Evolutionary conservation across 2,329 filamentous ascomycete species (phyloP).

Genomic region (Mollisiaceae sp.): DNA sequence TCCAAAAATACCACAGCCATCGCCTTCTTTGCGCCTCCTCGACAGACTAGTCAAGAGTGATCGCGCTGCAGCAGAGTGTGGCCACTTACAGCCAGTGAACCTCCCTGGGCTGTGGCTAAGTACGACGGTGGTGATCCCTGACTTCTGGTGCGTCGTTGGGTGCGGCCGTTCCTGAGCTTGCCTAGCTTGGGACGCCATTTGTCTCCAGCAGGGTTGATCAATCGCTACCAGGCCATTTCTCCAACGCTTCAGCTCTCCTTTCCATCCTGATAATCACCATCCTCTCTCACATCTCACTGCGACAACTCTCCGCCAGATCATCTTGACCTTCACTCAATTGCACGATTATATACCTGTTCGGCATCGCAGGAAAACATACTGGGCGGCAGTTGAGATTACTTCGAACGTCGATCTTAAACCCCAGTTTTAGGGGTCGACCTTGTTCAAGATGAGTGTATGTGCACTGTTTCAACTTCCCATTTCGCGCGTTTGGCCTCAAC

Average conservation of each 20-base stretch:
- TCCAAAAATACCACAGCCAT: constrained; percentile 15
- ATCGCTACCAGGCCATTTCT: not conserved
- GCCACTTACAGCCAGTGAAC: constrained; percentile 15
- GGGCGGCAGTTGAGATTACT: constrained; percentile 22
- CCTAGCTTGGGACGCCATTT: constrained; percentile 8
- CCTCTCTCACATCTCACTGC: not conserved
- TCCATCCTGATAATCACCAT: not conserved
- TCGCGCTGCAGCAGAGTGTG: not conserved
- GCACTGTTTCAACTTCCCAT: constrained; percentile 33
- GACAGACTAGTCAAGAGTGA: not conserved
- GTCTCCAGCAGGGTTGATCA: constrained; percentile 21
- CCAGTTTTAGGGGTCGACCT: constrained; percentile 26
- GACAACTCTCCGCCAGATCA: not conserved
- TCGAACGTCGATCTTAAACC: constrained; percentile 21
- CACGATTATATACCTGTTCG: not conserved
- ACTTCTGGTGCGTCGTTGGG: constrained; percentile 10
- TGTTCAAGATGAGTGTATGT: constrained; percentile 41
- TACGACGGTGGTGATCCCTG: constrained; percentile 12
- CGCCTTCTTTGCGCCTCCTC: constrained; percentile 2
- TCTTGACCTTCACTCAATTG: not conserved
- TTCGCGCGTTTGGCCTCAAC: constrained; percentile 28
- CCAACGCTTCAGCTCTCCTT: constrained; percentile 7
- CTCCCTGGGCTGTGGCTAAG: constrained; percentile 15
- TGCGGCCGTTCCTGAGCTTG: constrained; percentile 17
- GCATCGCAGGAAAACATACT: constrained; percentile 9